Evolutionary conservation across 108 stramenopile species (phyloP).

Genomic region (Parietichytrium sp.): DNA sequence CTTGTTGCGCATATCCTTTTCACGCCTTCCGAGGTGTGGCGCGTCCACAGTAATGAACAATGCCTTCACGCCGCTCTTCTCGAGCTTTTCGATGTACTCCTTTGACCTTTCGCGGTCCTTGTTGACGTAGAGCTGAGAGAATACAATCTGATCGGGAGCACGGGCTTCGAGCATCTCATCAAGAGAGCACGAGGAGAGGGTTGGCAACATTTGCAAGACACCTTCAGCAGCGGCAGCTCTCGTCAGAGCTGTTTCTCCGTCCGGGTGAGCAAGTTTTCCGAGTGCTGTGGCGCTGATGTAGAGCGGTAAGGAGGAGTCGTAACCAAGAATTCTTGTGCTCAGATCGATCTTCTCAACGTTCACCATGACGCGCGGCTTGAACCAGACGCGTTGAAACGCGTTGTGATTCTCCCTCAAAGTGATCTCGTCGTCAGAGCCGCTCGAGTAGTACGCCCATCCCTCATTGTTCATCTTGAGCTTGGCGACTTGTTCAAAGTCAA

Average conservation of each 20-base stretch:
- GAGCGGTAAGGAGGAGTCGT: not conserved
- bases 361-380: constrained; percentile 39
- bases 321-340: constrained; percentile 31
- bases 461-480: constrained; percentile 34
- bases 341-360: constrained; percentile 41
- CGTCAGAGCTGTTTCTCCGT: constrained; percentile 37
- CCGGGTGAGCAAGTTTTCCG: constrained; percentile 37
- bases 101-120: constrained; percentile 12
- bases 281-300: constrained; percentile 42
- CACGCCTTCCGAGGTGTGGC: constrained; percentile 25
- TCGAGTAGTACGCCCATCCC: constrained; percentile 44
- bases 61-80: not conserved
- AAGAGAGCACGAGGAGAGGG: constrained; percentile 34
- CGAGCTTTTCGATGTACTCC: constrained; percentile 29
- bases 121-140: constrained; percentile 38
- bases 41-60: constrained; percentile 23
- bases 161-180: constrained; percentile 39
- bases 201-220: constrained; percentile 31
- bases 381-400: constrained; percentile 41
- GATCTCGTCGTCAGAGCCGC: constrained; percentile 45
- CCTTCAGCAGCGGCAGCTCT: not conserved
- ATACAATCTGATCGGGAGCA: constrained; percentile 2
- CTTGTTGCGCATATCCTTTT: constrained; percentile 40
- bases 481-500: constrained; percentile 28
- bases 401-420: constrained; percentile 42